phyloP scores from a whole-genome alignment of 495 filamentous ascomycete genomes.

The Xylaria curta region DNA sequence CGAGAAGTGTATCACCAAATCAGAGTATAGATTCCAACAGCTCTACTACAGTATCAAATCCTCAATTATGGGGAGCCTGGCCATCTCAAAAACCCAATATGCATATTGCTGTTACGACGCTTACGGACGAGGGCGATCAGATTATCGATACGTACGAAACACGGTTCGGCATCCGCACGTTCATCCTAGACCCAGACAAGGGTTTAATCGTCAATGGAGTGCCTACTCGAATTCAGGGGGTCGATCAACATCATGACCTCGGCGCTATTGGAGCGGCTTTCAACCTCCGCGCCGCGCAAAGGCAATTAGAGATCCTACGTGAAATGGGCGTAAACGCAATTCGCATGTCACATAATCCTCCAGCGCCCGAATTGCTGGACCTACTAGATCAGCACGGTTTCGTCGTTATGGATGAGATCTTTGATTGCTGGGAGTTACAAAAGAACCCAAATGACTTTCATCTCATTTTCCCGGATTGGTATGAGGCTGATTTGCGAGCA shows the following conservation, averaged over 20 bases:
- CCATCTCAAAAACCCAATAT: slow-evolving; percentile 46
- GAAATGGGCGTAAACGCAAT: slow-evolving; percentile 52
- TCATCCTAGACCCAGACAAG: slow-evolving; percentile 34
- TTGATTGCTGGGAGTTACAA: slow-evolving; percentile 45
- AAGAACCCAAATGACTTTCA: slow-evolving; percentile 51
- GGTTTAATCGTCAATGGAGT: slow-evolving; percentile 13
- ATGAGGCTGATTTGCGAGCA: slow-evolving; percentile 48
- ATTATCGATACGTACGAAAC: slow-evolving; percentile 50
- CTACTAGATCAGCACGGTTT: slow-evolving; percentile 61
- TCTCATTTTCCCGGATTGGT: slow-evolving; percentile 50
- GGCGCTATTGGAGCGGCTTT: slow-evolving; percentile 8
- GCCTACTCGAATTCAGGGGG: slow-evolving; percentile 13
- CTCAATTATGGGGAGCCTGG: slow-evolving; percentile 48
- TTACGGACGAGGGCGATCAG: slow-evolving; percentile 20
- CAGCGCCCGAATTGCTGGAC: slow-evolving; percentile 57
- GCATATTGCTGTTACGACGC: slow-evolving; percentile 46
- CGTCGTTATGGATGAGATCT: slow-evolving; percentile 57
- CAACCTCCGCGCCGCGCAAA: slow-evolving; percentile 39
- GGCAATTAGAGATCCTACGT: slow-evolving; percentile 48
- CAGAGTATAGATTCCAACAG: slow-evolving; percentile 36
- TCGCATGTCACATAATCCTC: slow-evolving; percentile 52
- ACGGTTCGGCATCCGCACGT: slow-evolving; percentile 48
- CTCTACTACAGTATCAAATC: slow-evolving; percentile 38
- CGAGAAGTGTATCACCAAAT: slow-evolving; percentile 6
- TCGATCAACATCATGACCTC: slow-evolving; percentile 18